Evolutionary conservation across 192 early-diverging fungal species (phyloP).

Genomic region (Lunasporangiospora selenospora): DNA sequence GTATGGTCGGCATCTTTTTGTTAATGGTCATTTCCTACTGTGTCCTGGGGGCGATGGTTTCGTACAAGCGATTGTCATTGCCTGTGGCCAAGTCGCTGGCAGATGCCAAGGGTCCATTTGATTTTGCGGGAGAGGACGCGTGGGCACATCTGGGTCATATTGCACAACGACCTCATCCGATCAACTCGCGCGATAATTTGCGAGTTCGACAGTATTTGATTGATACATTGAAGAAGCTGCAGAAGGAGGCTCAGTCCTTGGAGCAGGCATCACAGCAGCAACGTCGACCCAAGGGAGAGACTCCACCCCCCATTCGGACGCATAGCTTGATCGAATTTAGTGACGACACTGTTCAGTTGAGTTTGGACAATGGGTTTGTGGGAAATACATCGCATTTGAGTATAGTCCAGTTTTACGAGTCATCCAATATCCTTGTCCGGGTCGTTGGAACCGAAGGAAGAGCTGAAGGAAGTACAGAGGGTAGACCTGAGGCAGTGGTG

Average conservation of each 20-base stretch:
- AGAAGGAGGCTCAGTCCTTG: slow-evolving; percentile 21
- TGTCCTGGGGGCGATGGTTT: slow-evolving; percentile 37
- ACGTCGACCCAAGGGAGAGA: too few species aligned
- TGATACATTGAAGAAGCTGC: slow-evolving; percentile 17
- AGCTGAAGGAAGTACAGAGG: slow-evolving; percentile 21
- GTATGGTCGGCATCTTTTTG: slow-evolving; percentile 38
- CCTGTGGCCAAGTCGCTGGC: slow-evolving; percentile 24
- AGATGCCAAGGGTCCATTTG: slow-evolving; percentile 18
- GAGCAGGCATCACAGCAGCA: too few species aligned
- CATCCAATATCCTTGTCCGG: slow-evolving; percentile 67
- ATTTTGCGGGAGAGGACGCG: slow-evolving; percentile 39
- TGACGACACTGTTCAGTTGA: slow-evolving; percentile 32
- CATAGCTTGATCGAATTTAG: slow-evolving; percentile 26
- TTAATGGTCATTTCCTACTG: slow-evolving; percentile 38
- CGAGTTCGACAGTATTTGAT: slow-evolving; percentile 28
- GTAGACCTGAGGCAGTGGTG: slow-evolving; percentile 58
- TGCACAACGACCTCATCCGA: slow-evolving; percentile 33
- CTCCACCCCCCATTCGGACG: too few species aligned
- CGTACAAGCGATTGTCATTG: slow-evolving; percentile 37
- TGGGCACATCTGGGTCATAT: slow-evolving; percentile 45
- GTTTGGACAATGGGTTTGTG: slow-evolving; percentile 15
- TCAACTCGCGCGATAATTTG: slow-evolving; percentile 43
- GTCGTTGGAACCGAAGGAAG: slow-evolving; percentile 58
- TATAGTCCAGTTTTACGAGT: slow-evolving; percentile 49
- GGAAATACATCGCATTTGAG: slow-evolving; percentile 22